Evolutionary conservation across 345 rosid genomes (phyloP), one percentile per base, ranked within the genome.

Genomic region (Melastoma malabathricum): DNA sequence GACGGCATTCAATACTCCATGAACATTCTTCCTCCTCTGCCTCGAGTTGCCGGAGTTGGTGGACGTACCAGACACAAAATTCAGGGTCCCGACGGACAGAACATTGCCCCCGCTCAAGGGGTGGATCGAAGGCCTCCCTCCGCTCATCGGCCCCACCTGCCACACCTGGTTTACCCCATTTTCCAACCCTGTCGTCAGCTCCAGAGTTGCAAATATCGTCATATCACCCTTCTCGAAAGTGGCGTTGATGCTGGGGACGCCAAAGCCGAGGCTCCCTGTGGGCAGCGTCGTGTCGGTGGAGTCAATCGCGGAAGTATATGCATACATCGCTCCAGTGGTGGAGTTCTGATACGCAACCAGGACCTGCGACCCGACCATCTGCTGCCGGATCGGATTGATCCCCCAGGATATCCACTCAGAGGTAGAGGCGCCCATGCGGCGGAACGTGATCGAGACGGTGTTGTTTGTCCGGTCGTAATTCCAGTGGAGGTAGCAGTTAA

Each of bases 401-500:
- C 78, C 83, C 92, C 95, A 84, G 13, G 92, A 50, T 5, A 78
- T 52, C 95, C 95, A 89, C 2, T 57, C 51, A 0, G 75, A 45
- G 0, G 77, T 3, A 1, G 64, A 15, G 39, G 86, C 68, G 20
- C 69, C 60, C 0, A 66, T 60, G 47, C 62, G 77, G 13, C 97
- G 77, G 64, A 64, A 86, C 0, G 94, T 95, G 3, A 89, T 44
- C 0, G 79, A 75, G n/a, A 70, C 81, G 20, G 75, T 68, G 16
- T 39, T 20, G 23, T 69, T 70, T 16, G 70, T 49, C 4, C 59
- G 47, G 46, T 67, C 13, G 60, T 57, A 77, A 10, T 51, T 83
- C 93, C 93, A 89, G 62, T 89, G 87, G 19, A 89, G 79, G 61
- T 18, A 81, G 13, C 83, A 72, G 48, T 59, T 81, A 17, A 85